Evolutionary conservation across 177 flowering plant genomes (phyloP), one percentile per base, ranked within the genome.

Genomic region (Vitis hybrid): DNA sequence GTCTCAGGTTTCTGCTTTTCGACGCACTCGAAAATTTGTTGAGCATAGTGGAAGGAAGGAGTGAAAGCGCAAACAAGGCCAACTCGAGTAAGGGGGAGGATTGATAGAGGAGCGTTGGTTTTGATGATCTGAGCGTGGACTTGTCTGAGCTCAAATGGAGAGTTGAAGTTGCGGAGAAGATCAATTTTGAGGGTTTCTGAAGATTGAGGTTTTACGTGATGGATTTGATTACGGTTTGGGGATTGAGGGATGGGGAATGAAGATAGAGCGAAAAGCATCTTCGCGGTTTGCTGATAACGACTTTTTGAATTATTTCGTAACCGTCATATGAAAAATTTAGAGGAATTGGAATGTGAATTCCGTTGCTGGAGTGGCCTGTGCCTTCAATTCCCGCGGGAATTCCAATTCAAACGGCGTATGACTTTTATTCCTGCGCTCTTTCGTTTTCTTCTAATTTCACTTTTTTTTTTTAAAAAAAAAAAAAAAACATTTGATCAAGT

Each of bases 111-210:
- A 18, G 72, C 50, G 67, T 69, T 75, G 70, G 88, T 74, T 76
- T 87, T 90, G 76, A 86, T 70, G 79, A 87, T 65, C 60, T 74
- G 81, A 64, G 89, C 80, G 40, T 88, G 92, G 56, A 77, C 48
- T 81, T 88, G 92, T 75, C 83, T 81, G 77, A 88, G 88, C 76
- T 85, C 89, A 30, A 71, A 80, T 52, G 88, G 86, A 3, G 85
- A 55, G 67, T 59, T 80, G 80, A 87, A 87, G 68, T 64, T 82
- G 73, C 69, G 54, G 60, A 85, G 78, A 61, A 83, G 82, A 67
- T 78, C 66, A 68, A 71, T 60, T 30, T 15, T 46, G 40, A 15
- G 68, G 14, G 50, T 58, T 46, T 79, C 78, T 19, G 70, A 65
- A 65, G 40, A 40, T 40, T 62, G 18, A 6, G 54, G 35, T 46